A percentile compares a stretch with the other conserved stretches of the same genome.
phyloP scores from a whole-genome alignment of 441 rosid species.

The Gossypium lobatum region DNA sequence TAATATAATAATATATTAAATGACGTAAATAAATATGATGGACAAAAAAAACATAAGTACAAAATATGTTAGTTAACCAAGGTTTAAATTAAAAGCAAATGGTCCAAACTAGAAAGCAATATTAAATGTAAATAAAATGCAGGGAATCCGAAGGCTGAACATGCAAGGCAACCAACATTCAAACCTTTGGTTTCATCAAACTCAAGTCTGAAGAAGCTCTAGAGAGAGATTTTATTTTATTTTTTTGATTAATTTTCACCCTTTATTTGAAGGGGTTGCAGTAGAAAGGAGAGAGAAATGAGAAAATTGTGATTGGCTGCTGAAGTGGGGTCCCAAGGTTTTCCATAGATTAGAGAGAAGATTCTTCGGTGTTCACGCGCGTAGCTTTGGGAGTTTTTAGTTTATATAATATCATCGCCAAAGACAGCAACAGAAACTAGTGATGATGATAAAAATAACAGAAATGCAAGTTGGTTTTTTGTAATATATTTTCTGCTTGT shows the following conservation, averaged over 20 bases:
- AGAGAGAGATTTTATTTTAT: neutral
- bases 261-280: neutral
- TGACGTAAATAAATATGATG: neutral
- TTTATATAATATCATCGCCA: neutral
- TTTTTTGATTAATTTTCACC: neutral
- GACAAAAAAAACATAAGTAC: neutral
- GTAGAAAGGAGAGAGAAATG: neutral
- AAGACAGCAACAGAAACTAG: neutral
- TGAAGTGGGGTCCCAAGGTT: constrained; percentile 32
- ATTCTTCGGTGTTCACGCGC: constrained; percentile 23
- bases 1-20: too few relatives aligned
- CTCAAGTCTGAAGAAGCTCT: neutral
- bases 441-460: constrained; percentile 18
- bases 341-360: constrained; percentile 10
- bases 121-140: neutral
- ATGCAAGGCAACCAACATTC: neutral
- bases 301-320: constrained; percentile 12
- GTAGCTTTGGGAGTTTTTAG: constrained; percentile 13
- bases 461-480: constrained; percentile 14
- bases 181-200: neutral
- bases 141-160: neutral
- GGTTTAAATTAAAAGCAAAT: neutral
- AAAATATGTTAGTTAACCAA: neutral
- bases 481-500: constrained; percentile 4
- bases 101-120: neutral